Percentiles rank a stretch among this genome's conserved stretches.
Evolutionary conservation across 1,284 basidiomycete genomes (phyloP).

Genomic region (Amylostereum areolatum): DNA sequence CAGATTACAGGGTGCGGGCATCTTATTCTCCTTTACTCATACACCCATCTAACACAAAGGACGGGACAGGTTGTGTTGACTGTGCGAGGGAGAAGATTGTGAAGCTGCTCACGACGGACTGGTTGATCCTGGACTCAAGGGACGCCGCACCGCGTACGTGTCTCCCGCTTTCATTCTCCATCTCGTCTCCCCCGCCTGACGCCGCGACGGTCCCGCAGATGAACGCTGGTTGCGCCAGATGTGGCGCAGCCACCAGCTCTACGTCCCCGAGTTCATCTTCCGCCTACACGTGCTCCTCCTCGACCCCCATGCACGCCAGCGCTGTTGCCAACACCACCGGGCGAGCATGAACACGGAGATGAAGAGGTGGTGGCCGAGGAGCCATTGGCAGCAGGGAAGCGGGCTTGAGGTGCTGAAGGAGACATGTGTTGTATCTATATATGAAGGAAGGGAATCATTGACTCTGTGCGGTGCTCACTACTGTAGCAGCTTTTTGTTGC

Average conservation of each 20-base stretch:
- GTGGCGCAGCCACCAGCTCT: constrained; percentile 78
- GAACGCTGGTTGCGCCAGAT: constrained; percentile 67
- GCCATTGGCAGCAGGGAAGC: no score
- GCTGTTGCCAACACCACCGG: no score
- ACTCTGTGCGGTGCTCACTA: no score
- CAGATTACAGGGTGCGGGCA: constrained; percentile 49
- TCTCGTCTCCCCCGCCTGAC: not conserved
- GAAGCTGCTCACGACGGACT: constrained; percentile 69
- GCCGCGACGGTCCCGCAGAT: constrained; percentile 31
- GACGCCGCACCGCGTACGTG: constrained; percentile 19
- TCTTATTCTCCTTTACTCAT: not conserved
- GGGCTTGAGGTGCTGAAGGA: no score
- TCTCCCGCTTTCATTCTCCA: not conserved
- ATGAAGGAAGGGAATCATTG: no score
- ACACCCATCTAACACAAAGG: not conserved
- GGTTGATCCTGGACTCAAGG: constrained; percentile 59
- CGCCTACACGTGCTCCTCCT: constrained; percentile 76
- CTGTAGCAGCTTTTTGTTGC: no score
- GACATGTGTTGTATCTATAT: no score
- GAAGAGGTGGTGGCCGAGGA: no score
- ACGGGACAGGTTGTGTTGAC: constrained; percentile 42
- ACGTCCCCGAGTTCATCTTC: constrained; percentile 87
- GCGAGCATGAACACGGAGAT: no score
- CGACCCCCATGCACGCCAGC: no score
- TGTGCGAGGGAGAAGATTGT: constrained; percentile 53